phyloP scores from a whole-genome alignment of 495 filamentous ascomycete genomes.

The Aspergillus sclerotiicarbonarius region DNA sequence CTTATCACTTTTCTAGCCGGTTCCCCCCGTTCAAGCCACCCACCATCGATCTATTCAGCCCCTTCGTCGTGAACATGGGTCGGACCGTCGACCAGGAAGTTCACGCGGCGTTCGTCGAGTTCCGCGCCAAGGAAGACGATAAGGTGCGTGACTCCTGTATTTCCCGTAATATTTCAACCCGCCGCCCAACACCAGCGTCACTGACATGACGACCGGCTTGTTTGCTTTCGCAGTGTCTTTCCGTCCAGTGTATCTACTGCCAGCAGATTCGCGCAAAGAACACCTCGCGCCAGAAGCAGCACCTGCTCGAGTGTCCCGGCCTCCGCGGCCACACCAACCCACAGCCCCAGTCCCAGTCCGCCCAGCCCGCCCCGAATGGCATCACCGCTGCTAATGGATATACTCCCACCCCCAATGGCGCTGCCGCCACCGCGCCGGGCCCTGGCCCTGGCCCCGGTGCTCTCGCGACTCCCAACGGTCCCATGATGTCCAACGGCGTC shows the following conservation, averaged over 20 bases:
- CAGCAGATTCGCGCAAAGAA: constrained; percentile 59
- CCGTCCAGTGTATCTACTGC: constrained; percentile 59
- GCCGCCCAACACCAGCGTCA: constrained; percentile 25
- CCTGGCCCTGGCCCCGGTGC: constrained; percentile 29
- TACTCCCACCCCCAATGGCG: constrained; percentile 44
- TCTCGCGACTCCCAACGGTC: constrained; percentile 38
- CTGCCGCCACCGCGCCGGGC: constrained; percentile 35
- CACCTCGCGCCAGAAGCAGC: constrained; percentile 56
- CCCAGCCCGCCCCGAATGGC: constrained; percentile 41
- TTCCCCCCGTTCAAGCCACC: constrained; percentile 11
- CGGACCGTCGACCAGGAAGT: constrained; percentile 58
- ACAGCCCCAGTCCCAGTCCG: constrained; percentile 38
- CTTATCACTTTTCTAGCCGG: constrained; percentile 14
- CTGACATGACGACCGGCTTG: constrained; percentile 33
- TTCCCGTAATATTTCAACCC: constrained; percentile 47
- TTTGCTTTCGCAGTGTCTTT: constrained; percentile 47
- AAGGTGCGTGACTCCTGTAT: constrained; percentile 53
- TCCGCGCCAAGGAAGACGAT: constrained; percentile 60
- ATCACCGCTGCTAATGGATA: constrained; percentile 46
- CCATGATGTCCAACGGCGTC: constrained; percentile 48
- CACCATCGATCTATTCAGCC: constrained; percentile 29
- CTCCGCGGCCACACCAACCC: constrained; percentile 47
- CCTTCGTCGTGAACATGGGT: constrained; percentile 45
- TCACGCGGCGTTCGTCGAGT: constrained; percentile 58
- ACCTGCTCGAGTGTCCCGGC: constrained; percentile 54